phyloP scores from a whole-genome alignment of 257 asterid genomes.

The Solanum paucissectum region DNA sequence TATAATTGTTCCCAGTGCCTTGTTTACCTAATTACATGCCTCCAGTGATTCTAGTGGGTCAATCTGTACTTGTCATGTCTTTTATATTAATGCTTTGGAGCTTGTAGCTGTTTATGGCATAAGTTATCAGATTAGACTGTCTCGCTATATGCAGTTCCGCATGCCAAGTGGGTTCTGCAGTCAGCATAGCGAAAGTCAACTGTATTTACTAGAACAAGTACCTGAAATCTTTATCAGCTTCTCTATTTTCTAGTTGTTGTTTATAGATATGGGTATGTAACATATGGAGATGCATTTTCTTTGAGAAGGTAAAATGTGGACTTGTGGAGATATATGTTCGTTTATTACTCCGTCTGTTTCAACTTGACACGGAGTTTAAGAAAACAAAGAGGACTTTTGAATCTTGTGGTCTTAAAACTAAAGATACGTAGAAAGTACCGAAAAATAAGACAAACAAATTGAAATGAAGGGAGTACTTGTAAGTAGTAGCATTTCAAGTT shows the following conservation, averaged over 20 bases:
- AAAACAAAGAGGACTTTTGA: too few relatives aligned
- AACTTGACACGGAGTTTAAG: not conserved
- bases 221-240: not conserved
- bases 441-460: not conserved
- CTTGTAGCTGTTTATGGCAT: not conserved
- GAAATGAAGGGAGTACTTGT: not conserved
- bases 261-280: not conserved
- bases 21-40: not conserved
- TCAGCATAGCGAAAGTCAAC: not conserved
- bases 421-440: not conserved
- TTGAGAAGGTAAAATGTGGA: not conserved
- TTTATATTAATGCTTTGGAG: not conserved
- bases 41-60: not conserved
- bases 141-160: not conserved
- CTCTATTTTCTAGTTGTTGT: not conserved
- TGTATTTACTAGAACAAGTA: not conserved
- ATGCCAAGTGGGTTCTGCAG: not conserved
- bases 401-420: not conserved
- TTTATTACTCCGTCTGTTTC: not conserved
- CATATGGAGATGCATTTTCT: not conserved
- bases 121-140: not conserved
- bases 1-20: not conserved
- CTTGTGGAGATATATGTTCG: not conserved
- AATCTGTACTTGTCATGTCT: not conserved
- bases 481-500: not conserved